phyloP scores from a whole-genome alignment of 139 green algal genomes.

The Closterium sp. region DNA sequence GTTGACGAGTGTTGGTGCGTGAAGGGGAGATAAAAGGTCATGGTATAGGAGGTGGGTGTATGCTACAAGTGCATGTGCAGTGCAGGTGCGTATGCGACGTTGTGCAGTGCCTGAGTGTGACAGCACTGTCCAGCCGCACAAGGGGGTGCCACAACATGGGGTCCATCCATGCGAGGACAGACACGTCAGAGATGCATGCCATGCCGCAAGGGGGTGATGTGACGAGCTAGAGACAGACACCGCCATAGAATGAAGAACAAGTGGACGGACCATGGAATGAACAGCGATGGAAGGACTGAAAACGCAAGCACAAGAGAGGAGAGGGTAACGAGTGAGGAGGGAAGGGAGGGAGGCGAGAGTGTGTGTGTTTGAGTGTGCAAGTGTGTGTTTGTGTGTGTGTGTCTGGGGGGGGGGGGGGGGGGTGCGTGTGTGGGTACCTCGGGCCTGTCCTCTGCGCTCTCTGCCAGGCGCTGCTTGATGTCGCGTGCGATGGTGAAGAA shows the following conservation, averaged over 20 bases:
- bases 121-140: too few relatives aligned
- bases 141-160: too few relatives aligned
- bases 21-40: neutral
- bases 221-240: neutral
- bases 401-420: too few relatives aligned
- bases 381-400: neutral
- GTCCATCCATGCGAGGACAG: too few relatives aligned
- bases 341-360: too few relatives aligned
- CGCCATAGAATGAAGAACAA: neutral
- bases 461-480: conserved; percentile 50
- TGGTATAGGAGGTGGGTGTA: neutral
- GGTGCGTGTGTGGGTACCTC: conserved; percentile 17
- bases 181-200: too few relatives aligned
- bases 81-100: neutral
- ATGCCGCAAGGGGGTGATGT: neutral
- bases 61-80: neutral
- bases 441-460: conserved; percentile 28
- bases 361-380: neutral
- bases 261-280: too few relatives aligned
- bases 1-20: too few relatives aligned
- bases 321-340: too few relatives aligned
- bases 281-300: too few relatives aligned
- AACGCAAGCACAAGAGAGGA: too few relatives aligned
- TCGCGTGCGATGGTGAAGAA: conserved; percentile 55
- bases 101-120: too few relatives aligned